Evolutionary conservation across 2,329 filamentous ascomycete species (phyloP), one percentile per base, ranked within the genome.

Genomic region (Septoria petroselini): DNA sequence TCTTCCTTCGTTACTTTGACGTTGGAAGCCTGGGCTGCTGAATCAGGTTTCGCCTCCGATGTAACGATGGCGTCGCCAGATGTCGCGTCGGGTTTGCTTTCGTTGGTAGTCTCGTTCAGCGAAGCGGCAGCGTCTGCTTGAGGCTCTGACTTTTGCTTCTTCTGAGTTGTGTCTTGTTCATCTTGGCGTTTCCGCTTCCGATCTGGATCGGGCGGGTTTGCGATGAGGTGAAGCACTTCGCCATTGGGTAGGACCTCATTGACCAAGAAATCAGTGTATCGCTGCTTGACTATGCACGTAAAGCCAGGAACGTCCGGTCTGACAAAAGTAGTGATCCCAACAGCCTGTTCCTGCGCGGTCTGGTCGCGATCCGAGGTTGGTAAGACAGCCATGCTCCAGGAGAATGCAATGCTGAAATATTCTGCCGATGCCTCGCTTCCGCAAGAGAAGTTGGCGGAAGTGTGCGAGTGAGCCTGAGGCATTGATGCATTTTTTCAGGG

Each of bases 221-320:
- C 78, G 50, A 70, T 75, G 41, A 96, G 73, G 68, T 91, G 88
- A 44, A 93, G 68, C 11, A 95, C 87, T 46, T 82, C 71, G 12
- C 90, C 90, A 63, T 85, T 80, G 23, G 84, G 82, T 15, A 80
- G 73, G 55, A 96, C 91, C 69, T 96, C 91, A 64, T 95, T 91
- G 61, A 96, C 91, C 60, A 93, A 76, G 62, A 96, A 96, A 68
- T 96, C 91, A 3, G 90, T 91, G 69, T 91, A 96, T 58, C 88
- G 77, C 64, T 85, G 82, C 73, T 88, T 88, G 62, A 88, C 62
- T 11, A 83, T 73, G 14, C 83, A 85, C 11, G 71, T 68, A 58
- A 87, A 87, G 1, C 82, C 80, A 48, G 74, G 68, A 25, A 77
- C 74, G n/a, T 76, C 68, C 1, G 74, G 69, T 38, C 76, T 80